These are phyloP conservation scores for Odontarrhena argentea DNA, from an alignment of 345 rosid species.

Conservation along the genomic window DNA sequence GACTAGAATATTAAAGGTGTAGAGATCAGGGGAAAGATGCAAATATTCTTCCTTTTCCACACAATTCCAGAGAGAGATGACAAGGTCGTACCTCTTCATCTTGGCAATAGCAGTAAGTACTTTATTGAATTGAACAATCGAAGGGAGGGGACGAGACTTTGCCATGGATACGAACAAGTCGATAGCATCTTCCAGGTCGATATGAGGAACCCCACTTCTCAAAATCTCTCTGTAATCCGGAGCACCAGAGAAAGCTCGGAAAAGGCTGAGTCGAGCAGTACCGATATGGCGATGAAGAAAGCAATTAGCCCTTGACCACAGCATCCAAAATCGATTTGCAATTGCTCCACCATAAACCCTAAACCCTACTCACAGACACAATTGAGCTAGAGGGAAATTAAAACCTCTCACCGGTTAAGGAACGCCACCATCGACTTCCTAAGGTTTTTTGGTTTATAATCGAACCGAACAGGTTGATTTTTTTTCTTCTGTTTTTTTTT, in stretches of 20 bases:
- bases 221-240: conserved; percentile 20
- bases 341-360: too few species aligned
- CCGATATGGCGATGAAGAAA: conserved; percentile 20
- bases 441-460: too few species aligned
- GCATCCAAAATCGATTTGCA: too few species aligned
- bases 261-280: conserved; percentile 13
- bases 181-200: conserved; percentile 15
- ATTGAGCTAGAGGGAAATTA: too few species aligned
- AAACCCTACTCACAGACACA: too few species aligned
- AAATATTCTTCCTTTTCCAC: background rate
- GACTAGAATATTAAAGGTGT: conserved; percentile 37
- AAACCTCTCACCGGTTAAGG: too few species aligned
- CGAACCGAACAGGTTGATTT: too few species aligned
- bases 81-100: conserved; percentile 32
- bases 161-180: conserved; percentile 32
- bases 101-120: conserved; percentile 34
- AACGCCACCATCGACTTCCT: too few species aligned
- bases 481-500: too few species aligned
- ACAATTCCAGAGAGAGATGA: conserved; percentile 21
- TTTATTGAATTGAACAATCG: conserved; percentile 37
- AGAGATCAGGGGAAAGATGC: conserved; percentile 31
- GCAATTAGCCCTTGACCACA: too few species aligned
- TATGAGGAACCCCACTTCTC: conserved; percentile 22
- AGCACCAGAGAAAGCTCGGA: conserved; percentile 12
- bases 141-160: conserved; percentile 32